phyloP scores from a whole-genome alignment of 768 basidiomycete genomes.

The Coprinopsis marcescibilis region DNA sequence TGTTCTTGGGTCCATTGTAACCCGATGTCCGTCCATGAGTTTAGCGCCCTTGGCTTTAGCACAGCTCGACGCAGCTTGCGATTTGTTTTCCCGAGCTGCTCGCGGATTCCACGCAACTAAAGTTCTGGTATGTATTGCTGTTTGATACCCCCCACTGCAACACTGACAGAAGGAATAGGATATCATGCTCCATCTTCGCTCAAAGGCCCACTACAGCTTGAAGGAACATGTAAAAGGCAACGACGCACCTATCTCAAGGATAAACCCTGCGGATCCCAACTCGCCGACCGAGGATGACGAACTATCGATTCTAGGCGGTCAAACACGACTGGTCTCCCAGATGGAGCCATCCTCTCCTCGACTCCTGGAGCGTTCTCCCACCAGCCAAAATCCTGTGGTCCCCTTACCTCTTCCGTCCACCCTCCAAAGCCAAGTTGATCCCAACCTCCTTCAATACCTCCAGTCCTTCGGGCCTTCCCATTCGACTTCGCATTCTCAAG shows the following conservation, averaged over 20 bases:
- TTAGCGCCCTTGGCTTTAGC: conserved; percentile 68
- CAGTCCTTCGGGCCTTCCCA: conserved; percentile 14
- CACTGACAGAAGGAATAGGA: conserved; percentile 30
- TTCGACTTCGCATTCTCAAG: conserved; percentile 1
- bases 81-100: conserved; percentile 67
- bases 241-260: conserved; percentile 2
- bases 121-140: conserved; percentile 45
- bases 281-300: conserved; percentile 47
- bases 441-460: conserved; percentile 48
- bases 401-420: conserved; percentile 58
- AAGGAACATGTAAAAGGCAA: conserved; percentile 60
- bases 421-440: conserved; percentile 47
- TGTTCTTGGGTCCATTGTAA: conserved; percentile 69
- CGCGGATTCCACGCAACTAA: conserved; percentile 57
- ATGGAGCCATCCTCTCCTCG: conserved; percentile 52
- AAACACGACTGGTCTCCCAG: conserved; percentile 58
- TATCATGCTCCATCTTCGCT: conserved; percentile 59
- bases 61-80: conserved; percentile 70
- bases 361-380: conserved; percentile 60
- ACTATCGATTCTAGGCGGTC: conserved; percentile 57
- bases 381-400: conserved; percentile 65
- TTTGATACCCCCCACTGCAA: conserved; percentile 1
- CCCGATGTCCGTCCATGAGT: conserved; percentile 74
- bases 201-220: conserved; percentile 60
- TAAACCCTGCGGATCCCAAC: conserved; percentile 4